Evolutionary conservation across 2,329 filamentous ascomycete species (phyloP), one percentile per base, ranked within the genome.

Genomic region (Penicillium digitatum): DNA sequence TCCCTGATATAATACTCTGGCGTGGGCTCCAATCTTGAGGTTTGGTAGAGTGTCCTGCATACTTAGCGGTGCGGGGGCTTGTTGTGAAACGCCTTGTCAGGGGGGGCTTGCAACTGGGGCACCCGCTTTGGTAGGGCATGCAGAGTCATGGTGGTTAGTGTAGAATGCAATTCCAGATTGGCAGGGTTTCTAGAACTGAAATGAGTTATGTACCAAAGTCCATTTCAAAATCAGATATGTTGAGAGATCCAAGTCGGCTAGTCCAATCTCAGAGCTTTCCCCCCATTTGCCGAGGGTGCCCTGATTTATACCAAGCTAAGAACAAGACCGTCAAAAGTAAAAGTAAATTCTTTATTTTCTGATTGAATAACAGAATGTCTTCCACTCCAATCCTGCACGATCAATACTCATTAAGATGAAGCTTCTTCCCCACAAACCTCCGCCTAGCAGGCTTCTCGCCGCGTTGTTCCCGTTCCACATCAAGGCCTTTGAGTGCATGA

Each of bases 401-500:
- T 67, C 64, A 79, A 63, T 78, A 78, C 42, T 79, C 77, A 59
- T 72, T 76, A 54, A 79, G 66, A 59, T 75, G 72, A 52, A 79
- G 63, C 60, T 76, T 79, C 71, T 79, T 79, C 18, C 77, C 78
- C 42, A 79, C 74, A 52, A 77, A 71, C 49, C 70, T 69, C 54
- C 72, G 70, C 49, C 69, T 70, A 37, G 64, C 67, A 9, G 73
- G 66, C 52, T 73, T 73, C 18, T 77, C 71, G 35, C 57, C 48
- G 20, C 61, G 60, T 54, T 71, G 70, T 45, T 74, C 73, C 44
- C 67, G 67, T 42, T 73, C 66, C 24, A 66, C 67, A 40, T 59
- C 60, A 31, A 72, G 58, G 2, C 87, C 87, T 70, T 92, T 92
- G 55, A 96, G 83, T 1, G 91, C 90, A 71, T 95, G 89, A 24